Percentiles rank a stretch among this genome's conserved stretches.
Evolutionary conservation across 2,329 filamentous ascomycete genomes (phyloP).

Genomic region (Magnaporthiopsis incrustans): DNA sequence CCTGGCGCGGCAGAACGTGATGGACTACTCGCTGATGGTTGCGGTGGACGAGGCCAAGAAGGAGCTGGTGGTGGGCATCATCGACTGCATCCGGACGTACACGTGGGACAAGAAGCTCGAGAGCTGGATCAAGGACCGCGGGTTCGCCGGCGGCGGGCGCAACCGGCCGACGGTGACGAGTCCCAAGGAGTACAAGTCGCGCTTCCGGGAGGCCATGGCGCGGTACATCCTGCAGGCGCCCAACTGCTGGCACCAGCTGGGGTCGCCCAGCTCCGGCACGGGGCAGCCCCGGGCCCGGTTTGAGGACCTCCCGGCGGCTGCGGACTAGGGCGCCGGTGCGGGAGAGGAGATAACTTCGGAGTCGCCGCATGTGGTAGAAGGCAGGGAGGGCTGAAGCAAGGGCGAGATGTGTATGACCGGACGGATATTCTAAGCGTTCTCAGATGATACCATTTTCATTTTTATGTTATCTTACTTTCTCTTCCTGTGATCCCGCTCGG

Average conservation of each 20-base stretch:
- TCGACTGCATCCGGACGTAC: constrained; percentile 96
- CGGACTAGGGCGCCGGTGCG: constrained; percentile 1
- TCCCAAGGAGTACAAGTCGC: constrained; percentile 93
- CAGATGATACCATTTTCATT: not conserved
- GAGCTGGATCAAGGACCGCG: constrained; percentile 97
- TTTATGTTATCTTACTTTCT: not conserved
- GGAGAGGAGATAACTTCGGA: not conserved
- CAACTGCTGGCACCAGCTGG: constrained; percentile 69
- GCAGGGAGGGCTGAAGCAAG: not conserved
- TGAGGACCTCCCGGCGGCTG: constrained; percentile 7
- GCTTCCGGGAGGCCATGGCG: constrained; percentile 94
- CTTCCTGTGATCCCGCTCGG: not conserved
- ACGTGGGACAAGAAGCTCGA: constrained; percentile 99
- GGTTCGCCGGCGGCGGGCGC: constrained; percentile 65
- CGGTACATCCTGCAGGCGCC: constrained; percentile 66
- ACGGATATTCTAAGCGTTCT: not conserved
- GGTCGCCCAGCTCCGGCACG: constrained; percentile 12
- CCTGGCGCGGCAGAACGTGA: constrained; percentile 88
- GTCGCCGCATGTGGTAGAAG: not conserved
- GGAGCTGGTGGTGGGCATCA: constrained; percentile 94
- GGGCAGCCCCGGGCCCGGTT: constrained; percentile 12
- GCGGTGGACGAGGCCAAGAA: constrained; percentile 86
- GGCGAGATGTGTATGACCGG: not conserved
- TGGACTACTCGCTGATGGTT: constrained; percentile 99
- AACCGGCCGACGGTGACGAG: constrained; percentile 92